Base-by-base conservation (phyloP, 2,329 filamentous ascomycete genomes). In the Fusarium fracticaudum region DNA sequence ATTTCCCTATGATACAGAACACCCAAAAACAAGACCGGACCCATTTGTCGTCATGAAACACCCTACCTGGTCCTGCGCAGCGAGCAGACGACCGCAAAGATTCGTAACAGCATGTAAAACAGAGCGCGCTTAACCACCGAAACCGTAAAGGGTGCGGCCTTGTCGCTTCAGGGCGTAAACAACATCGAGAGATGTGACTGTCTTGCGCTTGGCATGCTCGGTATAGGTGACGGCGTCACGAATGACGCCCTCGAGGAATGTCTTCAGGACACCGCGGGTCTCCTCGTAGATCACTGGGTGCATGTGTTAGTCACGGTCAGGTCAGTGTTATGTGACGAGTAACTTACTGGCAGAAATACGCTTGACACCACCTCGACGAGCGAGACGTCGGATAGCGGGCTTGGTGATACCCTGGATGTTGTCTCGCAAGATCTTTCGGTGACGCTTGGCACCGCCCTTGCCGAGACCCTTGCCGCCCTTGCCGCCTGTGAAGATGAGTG, bases 341-440 rank as follows among this genome's bases (percentile, higher is more conserved):
- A 22, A 87, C 89, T 85, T 91, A 94, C 92, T 97, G 85, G 95
- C 95, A 82, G 95, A 98, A 83, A 98, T 98, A 97, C 95, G 95
- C 94, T 98, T 98, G 91, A 98, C 95, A 96, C 95, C 95, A 87
- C 95, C 95, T 96, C 95, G 95, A 87, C 95, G 95, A 78, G 95
- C 95, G 85, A 98, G 95, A 96, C 95, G 95, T 83, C 95, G 93
- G 87, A 98, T 98, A 80, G 95, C 95, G 81, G 95, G 95, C 93
- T 98, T 98, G 84, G 95, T 98, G 84, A 98, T 98, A 87, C 95
- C 95, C 90, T 98, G 95, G 84, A 98, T 98, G 93, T 98, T 98
- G 93, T 98, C 95, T 87, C 95, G 95, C 86, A 98, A 91, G 90
- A 98, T 98, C 94, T 98, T 98, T 83, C 96, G 92, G 89, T 98